These are phyloP conservation scores for Mimosa pudica DNA, from an alignment of 306 rosid genomes.

Conservation along the genomic window DNA sequence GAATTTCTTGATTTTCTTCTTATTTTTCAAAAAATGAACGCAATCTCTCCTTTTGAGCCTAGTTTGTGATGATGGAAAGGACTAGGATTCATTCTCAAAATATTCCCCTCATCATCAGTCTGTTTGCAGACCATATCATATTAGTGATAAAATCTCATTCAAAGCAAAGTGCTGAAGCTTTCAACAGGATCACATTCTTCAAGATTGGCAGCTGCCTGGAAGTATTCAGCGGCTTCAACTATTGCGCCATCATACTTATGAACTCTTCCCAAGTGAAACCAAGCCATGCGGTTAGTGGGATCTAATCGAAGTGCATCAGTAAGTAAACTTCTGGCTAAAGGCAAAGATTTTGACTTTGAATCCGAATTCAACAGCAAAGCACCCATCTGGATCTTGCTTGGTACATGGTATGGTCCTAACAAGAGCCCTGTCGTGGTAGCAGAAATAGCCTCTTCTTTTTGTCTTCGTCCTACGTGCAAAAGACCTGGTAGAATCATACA, in stretches of 20 bases:
- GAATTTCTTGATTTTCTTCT: constrained; percentile 18
- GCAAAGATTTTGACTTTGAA: constrained; percentile 52
- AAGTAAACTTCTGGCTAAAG: constrained; percentile 82
- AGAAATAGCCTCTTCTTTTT: constrained; percentile 61
- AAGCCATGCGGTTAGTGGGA: constrained; percentile 78
- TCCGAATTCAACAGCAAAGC: constrained; percentile 59
- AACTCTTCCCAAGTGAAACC: constrained; percentile 78
- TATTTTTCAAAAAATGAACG: constrained; percentile 21
- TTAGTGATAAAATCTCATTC: constrained; percentile 31
- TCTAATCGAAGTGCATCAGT: constrained; percentile 86
- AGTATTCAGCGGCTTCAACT: constrained; percentile 84
- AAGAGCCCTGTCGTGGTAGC: constrained; percentile 52
- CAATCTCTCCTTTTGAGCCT: constrained; percentile 27
- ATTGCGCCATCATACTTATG: constrained; percentile 77
- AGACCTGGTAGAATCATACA: constrained; percentile 54
- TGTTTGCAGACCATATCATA: constrained; percentile 6
- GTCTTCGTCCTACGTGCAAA: constrained; percentile 63
- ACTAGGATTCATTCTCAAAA: constrained; percentile 27
- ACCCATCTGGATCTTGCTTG: constrained; percentile 71
- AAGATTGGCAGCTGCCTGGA: constrained; percentile 95
- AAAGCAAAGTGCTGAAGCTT: constrained; percentile 60
- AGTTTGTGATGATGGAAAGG: constrained; percentile 18
- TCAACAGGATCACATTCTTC: constrained; percentile 92
- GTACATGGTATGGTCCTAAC: constrained; percentile 63
- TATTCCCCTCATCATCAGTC: background rate